Base-by-base conservation (phyloP, 768 basidiomycete genomes). In the Phlebiopsis gigantea region DNA sequence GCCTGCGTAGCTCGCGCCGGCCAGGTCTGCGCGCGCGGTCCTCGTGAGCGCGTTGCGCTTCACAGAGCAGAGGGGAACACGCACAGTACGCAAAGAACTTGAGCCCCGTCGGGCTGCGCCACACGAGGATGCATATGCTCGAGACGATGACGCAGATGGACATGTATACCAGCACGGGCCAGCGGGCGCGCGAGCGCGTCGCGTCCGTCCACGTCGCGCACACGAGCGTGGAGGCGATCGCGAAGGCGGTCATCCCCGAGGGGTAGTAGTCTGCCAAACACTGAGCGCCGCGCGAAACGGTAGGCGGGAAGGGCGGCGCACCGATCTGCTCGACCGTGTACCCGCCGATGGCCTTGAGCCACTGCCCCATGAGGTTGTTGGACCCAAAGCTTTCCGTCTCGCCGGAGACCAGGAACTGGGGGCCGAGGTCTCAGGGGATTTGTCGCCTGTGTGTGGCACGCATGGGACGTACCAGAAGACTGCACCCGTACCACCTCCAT, bases 11-110 rank as follows among this genome's bases (percentile, higher is more conserved):
- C 85, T 81, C 15, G 85, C 83, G 1, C 87, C 85, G 5, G 81
- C 78, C 9, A 82, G 63, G 65, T 83, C 79, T 83, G 53, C 28
- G n/a, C n/a, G n/a, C n/a, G n/a, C n/a, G n/a, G n/a, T n/a, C n/a
- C n/a, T n/a, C n/a, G n/a, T n/a, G n/a, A n/a, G n/a, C n/a, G n/a
- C n/a, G n/a, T n/a, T n/a, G n/a, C n/a, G n/a, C n/a, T n/a, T n/a
- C n/a, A n/a, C n/a, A n/a, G n/a, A n/a, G 25, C 47, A 47, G 45
- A 55, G 10, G 21, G 15, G 50, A 59, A 9, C 8, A 74, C 77
- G 57, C 57, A 81, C 85, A 88, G 64, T 86, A 90, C 4, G 86
- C 89, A 61, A 89, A 87, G 68, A 85, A 88, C 60, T 85, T 85
- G n/a, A 84, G 77, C 1, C 75, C 79, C 0, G 71, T 80, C 4